Conservation (phyloP, 371 early-diverging fungal genomes). For the Conidiobolus incongruus region DNA sequence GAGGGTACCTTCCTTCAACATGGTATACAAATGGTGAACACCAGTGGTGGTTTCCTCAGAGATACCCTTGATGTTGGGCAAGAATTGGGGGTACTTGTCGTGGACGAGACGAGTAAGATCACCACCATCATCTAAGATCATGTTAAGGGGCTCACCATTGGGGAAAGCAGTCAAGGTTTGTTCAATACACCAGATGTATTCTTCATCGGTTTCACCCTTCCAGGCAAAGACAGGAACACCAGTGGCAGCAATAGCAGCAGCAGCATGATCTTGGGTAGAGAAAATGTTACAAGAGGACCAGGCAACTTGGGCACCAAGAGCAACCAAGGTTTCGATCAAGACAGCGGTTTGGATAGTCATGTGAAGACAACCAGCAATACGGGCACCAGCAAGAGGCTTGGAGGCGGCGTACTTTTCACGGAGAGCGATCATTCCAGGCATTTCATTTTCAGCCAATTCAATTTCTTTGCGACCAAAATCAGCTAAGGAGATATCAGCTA, state of each 20-base stretch:
- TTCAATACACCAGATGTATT: constrained; percentile 97
- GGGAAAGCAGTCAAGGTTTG: constrained; percentile 82
- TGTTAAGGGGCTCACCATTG: constrained; percentile 85
- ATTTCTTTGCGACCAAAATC: constrained; percentile 90
- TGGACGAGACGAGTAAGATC: constrained; percentile 93
- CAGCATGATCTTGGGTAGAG: constrained; percentile 96
- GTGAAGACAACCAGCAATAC: constrained; percentile 96
- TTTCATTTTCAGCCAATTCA: constrained; percentile 90
- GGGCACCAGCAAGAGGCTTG: constrained; percentile 89
- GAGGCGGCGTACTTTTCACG: constrained; percentile 77
- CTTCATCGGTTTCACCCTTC: constrained; percentile 91
- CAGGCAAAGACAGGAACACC: constrained; percentile 71
- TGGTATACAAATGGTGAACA: constrained; percentile 96
- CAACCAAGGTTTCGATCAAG: constrained; percentile 88
- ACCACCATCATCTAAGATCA: constrained; percentile 99
- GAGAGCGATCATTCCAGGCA: constrained; percentile 94
- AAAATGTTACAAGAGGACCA: constrained; percentile 99
- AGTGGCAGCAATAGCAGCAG: constrained; percentile 64
- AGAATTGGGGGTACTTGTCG: constrained; percentile 77
- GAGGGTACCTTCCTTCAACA: constrained; percentile 83
- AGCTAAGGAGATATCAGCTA: constrained; percentile 81
- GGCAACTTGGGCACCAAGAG: constrained; percentile 91
- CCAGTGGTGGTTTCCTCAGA: constrained; percentile 99
- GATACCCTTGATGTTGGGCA: constrained; percentile 67
- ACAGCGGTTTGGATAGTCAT: constrained; percentile 99